Conservation (phyloP, 768 basidiomycete genomes). For the Suillus placidus region DNA sequence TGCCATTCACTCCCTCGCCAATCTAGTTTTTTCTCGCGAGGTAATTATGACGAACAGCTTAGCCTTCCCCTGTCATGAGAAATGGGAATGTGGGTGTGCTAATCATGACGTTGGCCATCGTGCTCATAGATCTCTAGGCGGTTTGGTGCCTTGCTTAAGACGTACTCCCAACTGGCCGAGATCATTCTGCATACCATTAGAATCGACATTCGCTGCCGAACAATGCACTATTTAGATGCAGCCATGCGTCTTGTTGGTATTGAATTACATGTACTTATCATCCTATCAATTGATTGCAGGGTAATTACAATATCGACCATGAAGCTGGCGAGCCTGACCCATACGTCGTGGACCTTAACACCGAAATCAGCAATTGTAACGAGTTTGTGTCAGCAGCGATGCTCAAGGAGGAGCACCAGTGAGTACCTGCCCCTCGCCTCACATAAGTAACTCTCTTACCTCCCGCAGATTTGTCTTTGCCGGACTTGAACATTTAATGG, state of each 20-base stretch:
- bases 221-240: slow-evolving; percentile 78
- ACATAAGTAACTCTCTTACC: slow-evolving; percentile 2
- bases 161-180: slow-evolving; percentile 87
- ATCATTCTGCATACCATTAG: slow-evolving; percentile 87
- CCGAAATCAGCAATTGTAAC: slow-evolving; percentile 75
- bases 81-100: slow-evolving; percentile 76
- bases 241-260: slow-evolving; percentile 71
- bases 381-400: slow-evolving; percentile 67
- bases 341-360: slow-evolving; percentile 83
- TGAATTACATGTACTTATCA: slow-evolving; percentile 1
- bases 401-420: slow-evolving; percentile 69
- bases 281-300: slow-evolving; percentile 47
- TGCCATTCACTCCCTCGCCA: slow-evolving; percentile 48
- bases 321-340: slow-evolving; percentile 93
- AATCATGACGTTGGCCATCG: neutral
- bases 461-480: slow-evolving; percentile 78
- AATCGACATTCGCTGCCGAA: slow-evolving; percentile 84
- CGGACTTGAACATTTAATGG: slow-evolving; percentile 84
- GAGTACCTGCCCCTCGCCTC: slow-evolving; percentile 29
- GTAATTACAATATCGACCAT: slow-evolving; percentile 78
- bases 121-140: slow-evolving; percentile 55
- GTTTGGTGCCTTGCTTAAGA: slow-evolving; percentile 87
- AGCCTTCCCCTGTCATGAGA: slow-evolving; percentile 80
- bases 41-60: slow-evolving; percentile 50
- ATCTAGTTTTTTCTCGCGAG: slow-evolving; percentile 43